Conservation (phyloP, 2,329 filamentous ascomycete species). For the Epichloe sibirici region DNA sequence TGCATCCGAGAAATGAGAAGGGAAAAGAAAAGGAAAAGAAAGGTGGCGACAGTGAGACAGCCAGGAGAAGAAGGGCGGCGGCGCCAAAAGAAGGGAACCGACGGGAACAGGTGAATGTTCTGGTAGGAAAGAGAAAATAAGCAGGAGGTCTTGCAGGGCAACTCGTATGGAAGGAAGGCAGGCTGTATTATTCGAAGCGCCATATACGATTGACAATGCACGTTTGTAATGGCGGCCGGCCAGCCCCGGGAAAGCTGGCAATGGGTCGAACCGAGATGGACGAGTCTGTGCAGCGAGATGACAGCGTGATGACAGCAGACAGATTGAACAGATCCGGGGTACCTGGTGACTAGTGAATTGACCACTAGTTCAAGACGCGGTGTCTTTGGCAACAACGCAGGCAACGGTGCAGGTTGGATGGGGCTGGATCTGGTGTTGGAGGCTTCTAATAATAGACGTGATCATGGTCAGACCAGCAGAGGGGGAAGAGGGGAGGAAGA, state of each 20-base stretch:
- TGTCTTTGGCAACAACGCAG: slow-evolving; percentile 1
- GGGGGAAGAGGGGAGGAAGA: slow-evolving; percentile 13
- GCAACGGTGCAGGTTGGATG: slow-evolving; percentile 23
- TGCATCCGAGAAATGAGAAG: background rate
- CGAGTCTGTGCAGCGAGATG: background rate
- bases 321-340: background rate
- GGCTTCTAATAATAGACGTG: slow-evolving; percentile 39
- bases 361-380: background rate
- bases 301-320: background rate
- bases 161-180: background rate
- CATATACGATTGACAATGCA: background rate
- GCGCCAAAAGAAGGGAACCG: slow-evolving; percentile 1
- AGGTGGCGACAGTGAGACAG: slow-evolving; percentile 8
- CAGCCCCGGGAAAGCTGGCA: background rate
- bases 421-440: slow-evolving; percentile 38
- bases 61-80: slow-evolving; percentile 4
- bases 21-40: background rate
- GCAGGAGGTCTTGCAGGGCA: background rate
- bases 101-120: background rate
- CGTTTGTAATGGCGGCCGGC: background rate
- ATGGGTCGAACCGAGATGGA: background rate
- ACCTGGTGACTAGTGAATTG: no score
- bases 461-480: slow-evolving; percentile 27
- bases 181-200: background rate
- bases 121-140: background rate